Percentiles rank a stretch among this genome's conserved stretches.
phyloP scores from a whole-genome alignment of 306 rosid genomes.

The Glycine soja region DNA sequence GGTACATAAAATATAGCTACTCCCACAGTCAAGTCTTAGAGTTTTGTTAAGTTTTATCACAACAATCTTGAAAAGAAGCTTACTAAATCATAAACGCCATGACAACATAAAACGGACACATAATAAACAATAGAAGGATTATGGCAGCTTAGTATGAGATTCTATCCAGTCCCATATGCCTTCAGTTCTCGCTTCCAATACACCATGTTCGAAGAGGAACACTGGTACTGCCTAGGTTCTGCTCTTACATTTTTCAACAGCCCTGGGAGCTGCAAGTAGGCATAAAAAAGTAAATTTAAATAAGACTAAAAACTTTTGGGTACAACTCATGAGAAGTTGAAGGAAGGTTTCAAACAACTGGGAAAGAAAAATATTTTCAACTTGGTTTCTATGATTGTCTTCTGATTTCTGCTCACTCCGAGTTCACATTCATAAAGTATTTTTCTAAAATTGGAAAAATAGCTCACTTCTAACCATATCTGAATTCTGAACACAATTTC shows the following conservation, averaged over 20 bases:
- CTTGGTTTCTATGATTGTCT: background rate
- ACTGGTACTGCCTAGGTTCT: constrained; percentile 56
- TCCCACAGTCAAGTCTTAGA: constrained; percentile 45
- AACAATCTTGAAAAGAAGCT: constrained; percentile 43
- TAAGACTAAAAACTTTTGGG: background rate
- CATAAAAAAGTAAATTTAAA: constrained; percentile 21
- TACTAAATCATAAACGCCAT: constrained; percentile 49
- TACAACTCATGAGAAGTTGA: constrained; percentile 8
- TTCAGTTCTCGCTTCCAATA: constrained; percentile 40
- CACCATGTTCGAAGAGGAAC: constrained; percentile 31
- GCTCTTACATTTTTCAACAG: constrained; percentile 73
- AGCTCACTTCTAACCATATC: constrained; percentile 5
- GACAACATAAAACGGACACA: constrained; percentile 33
- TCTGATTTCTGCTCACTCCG: background rate
- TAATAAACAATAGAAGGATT: constrained; percentile 6
- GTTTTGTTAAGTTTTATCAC: constrained; percentile 41
- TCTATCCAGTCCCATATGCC: constrained; percentile 54
- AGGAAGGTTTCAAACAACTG: constrained; percentile 4
- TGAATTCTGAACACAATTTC: background rate
- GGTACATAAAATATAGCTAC: constrained; percentile 40
- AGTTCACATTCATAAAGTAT: background rate
- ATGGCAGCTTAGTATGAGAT: constrained; percentile 48
- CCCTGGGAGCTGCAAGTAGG: constrained; percentile 75
- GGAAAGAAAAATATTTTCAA: background rate
- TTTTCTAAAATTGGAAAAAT: constrained; percentile 3